Percentiles rank a stretch among this genome's conserved stretches.
Conservation (phyloP, 1,284 basidiomycete genomes). For the Leccinum pachyderme region DNA sequence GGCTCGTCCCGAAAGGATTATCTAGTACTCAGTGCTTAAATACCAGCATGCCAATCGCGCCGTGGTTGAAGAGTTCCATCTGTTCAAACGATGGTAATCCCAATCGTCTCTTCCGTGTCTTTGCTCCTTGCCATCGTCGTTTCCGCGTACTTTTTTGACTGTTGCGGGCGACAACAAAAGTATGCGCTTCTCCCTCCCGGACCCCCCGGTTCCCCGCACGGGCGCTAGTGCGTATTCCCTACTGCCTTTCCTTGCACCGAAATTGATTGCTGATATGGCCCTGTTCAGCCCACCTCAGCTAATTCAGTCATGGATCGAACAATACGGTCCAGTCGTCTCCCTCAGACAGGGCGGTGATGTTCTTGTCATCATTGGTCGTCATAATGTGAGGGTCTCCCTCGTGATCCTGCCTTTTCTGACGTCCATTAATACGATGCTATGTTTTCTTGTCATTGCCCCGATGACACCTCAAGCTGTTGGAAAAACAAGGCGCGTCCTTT, state of each 20-base stretch:
- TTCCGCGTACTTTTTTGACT: conserved; percentile 9
- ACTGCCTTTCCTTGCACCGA: not conserved
- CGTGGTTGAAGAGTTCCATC: not conserved
- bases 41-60: not conserved
- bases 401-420: not conserved
- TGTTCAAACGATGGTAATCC: not conserved
- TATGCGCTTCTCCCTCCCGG: conserved; percentile 22
- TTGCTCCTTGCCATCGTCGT: not conserved
- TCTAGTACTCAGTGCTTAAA: not conserved
- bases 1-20: not conserved
- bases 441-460: not conserved
- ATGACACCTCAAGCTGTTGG: conserved; percentile 40
- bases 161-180: conserved; percentile 4
- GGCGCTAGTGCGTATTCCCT: conserved; percentile 14
- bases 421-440: not conserved
- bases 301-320: conserved; percentile 36
- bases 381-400: conserved; percentile 25
- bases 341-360: conserved; percentile 32
- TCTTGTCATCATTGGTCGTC: conserved; percentile 36
- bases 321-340: conserved; percentile 39
- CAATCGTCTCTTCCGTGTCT: not conserved
- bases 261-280: not conserved
- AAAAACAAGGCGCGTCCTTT: conserved; percentile 48
- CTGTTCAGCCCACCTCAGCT: conserved; percentile 14
- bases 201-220: conserved; percentile 24